These are phyloP conservation scores for Fragilaria radians DNA, from an alignment of 108 stramenopile species.

Conservation along the genomic window DNA sequence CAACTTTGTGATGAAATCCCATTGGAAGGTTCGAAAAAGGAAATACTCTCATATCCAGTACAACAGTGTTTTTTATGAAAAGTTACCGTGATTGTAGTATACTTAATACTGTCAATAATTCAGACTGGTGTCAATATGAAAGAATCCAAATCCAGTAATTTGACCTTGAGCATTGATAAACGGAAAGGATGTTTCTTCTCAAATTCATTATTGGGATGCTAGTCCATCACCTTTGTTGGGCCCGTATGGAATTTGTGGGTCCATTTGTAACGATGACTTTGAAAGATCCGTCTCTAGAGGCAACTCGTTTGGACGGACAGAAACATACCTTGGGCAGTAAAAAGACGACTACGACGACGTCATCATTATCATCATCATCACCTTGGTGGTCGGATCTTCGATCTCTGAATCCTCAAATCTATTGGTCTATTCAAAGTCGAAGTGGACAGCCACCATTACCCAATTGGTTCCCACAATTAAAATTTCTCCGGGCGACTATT, in stretches of 20 bases:
- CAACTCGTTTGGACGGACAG: neutral
- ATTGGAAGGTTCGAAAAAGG: no score
- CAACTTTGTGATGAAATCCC: no score
- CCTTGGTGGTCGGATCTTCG: conserved; percentile 18
- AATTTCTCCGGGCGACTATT: conserved; percentile 20
- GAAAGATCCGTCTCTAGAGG: conserved; percentile 22
- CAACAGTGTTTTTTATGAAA: no score
- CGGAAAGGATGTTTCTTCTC: no score
- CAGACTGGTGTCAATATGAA: no score
- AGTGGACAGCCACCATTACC: conserved; percentile 16
- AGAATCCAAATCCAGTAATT: no score
- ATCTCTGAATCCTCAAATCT: conserved; percentile 22
- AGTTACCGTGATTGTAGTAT: no score
- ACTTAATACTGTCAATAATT: no score
- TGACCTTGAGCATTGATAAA: no score
- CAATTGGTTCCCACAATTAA: conserved; percentile 30
- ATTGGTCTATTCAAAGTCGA: conserved; percentile 25
- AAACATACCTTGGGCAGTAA: neutral
- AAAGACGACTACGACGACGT: neutral
- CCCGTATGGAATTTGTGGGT: conserved; percentile 19
- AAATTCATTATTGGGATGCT: no score
- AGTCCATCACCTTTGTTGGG: conserved; percentile 3
- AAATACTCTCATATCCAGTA: no score
- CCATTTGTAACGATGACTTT: conserved; percentile 31
- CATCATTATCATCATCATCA: no score